Conservation (phyloP, 169 alveolate genomes). For the Cystoisospora suis region DNA sequence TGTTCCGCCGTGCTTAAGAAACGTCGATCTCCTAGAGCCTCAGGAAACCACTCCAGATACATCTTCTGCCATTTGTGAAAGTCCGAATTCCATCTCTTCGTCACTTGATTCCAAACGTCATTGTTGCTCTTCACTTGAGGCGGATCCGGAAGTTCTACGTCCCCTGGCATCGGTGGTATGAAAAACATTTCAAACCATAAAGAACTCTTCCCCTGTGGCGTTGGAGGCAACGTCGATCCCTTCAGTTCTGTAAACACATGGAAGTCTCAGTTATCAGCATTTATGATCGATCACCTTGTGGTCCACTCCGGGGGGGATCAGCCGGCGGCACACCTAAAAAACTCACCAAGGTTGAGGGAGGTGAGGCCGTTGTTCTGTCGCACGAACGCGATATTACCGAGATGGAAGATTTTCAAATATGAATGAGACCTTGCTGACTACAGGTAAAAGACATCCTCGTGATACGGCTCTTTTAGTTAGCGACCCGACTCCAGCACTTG, state of each 20-base stretch:
- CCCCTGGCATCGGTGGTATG: slow-evolving; percentile 75
- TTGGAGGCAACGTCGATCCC: slow-evolving; percentile 65
- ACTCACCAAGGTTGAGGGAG: too few species aligned
- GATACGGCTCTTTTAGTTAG: too few species aligned
- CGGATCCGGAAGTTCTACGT: slow-evolving; percentile 72
- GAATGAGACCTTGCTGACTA: too few species aligned
- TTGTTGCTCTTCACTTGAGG: slow-evolving; percentile 65
- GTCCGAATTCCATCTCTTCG: slow-evolving; percentile 72
- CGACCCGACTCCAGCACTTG: too few species aligned
- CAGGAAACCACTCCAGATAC: slow-evolving; percentile 73
- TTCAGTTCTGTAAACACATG: slow-evolving; percentile 65
- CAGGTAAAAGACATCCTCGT: too few species aligned
- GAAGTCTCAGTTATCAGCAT: too few species aligned
- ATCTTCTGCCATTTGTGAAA: slow-evolving; percentile 68
- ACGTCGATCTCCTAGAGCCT: slow-evolving; percentile 64
- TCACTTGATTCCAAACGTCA: slow-evolving; percentile 69
- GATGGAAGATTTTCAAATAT: too few species aligned
- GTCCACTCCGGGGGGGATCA: too few species aligned
- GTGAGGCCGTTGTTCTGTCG: too few species aligned
- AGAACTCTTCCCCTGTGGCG: slow-evolving; percentile 54
- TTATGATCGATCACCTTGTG: too few species aligned
- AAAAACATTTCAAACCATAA: slow-evolving; percentile 71
- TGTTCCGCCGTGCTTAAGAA: slow-evolving; percentile 52
- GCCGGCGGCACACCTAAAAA: too few species aligned
- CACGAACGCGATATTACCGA: too few species aligned